Base-by-base conservation (phyloP, 345 rosid genomes). In the Lepidium didymum region DNA sequence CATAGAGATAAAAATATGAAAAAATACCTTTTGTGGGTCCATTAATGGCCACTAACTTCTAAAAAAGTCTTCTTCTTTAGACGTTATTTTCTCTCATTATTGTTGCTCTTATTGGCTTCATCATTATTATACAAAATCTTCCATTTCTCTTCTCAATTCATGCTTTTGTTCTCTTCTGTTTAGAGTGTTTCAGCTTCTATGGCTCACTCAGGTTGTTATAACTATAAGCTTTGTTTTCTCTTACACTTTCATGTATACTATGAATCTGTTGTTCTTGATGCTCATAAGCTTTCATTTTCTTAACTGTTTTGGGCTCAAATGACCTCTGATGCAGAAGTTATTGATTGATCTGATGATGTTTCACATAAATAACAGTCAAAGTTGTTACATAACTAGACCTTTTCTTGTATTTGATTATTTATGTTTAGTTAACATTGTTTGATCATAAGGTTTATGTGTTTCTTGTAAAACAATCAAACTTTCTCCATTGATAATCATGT, bases 21-120 rank as follows among this genome's bases (percentile, higher is more conserved):
- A 21, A 53, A 73, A 78, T 79, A 85, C 82, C 27, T 67, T 79
- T 75, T 43, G 84, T 73, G 88, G 93, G 93, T 73, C 90, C 93
- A 73, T 46, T 45, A 25, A 12, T 49, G 23, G 79, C 87, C 87
- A 79, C 79, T 75, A 69, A 66, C 67, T 62, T 46, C 58, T 73
- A 73, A 65, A 65, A 60, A 63, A 67, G 63, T 64, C 55, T n/a
- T 64, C 67, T 59, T 76, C 72, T 67, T 67, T 73, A 45, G 38
- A 69, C 62, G 62, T 37, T 58, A 45, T 56, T 60, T 47, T 47
- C 13, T 43, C 58, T 78, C 61, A 76, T 55, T 52, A 56, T 73
- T 29, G 53, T 64, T 55, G 43, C 46, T 50, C 29, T 59, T 65
- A 65, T 73, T 64, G 45, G 61, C 50, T 58, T 73, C 62, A 59